Evolutionary conservation across 139 green algal genomes (phyloP), one percentile per base, ranked within the genome.

Genomic region (Chlorella sorokiniana): DNA sequence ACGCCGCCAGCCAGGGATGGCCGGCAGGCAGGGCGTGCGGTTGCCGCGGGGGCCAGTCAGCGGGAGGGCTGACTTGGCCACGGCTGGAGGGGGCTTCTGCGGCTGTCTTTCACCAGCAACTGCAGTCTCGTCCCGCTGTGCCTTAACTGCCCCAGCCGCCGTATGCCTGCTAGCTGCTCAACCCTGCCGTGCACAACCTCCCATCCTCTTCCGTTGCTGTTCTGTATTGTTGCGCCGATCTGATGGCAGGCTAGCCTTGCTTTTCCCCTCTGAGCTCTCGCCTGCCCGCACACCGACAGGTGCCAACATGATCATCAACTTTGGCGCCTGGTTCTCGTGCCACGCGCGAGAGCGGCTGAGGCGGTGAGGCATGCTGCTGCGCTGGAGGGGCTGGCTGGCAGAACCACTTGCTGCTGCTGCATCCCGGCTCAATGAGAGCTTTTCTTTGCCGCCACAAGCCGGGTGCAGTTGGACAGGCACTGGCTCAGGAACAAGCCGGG

Each of bases 311-410:
- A n/a, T 65, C 18, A n/a, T 65, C 44, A 90, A 90, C 80, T 90
- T 79, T 42, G 74, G 25, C 8, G 84, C 86, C 25, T 89, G 80
- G 31, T 90, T 85, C 70, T 69, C 29, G 23, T 90, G 86, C 69
- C 86, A 90, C 10, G 68, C 84, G 0, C 74, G 86, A 4, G 84
- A 90, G 83, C 86, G 84, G 42, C 54, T 90, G 41, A 51, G 86
- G 7, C 68, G 84, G 78, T 79, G 38, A 41, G 69, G 14, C n/a
- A n/a, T 65, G 18, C 16, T n/a, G 56, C 56, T 6, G 56, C 35
- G 9, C n/a, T 48, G 44, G n/a, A 70, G 16, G 0, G 33, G 62
- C 56, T 33, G 6, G 6, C 18, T 33, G 56, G 16, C 56, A 29
- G 18, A 22, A 16, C 16, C 6, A 65, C 56, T 65, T 25, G 48